phyloP scores from a whole-genome alignment of 2,329 filamentous ascomycete species.

The Ophiostoma sp. region DNA sequence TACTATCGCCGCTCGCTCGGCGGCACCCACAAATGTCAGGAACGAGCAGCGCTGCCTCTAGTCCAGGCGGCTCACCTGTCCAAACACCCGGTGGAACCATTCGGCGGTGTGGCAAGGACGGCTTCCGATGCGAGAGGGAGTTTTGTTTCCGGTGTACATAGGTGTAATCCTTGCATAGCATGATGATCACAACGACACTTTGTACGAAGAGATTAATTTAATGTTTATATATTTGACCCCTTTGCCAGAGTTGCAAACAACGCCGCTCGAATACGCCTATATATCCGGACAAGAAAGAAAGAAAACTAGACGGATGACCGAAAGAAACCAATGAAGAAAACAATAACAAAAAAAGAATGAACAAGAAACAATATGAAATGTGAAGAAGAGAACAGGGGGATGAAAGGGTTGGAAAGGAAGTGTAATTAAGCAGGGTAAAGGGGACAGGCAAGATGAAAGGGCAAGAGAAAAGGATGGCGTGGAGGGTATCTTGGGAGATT shows the following conservation, averaged over 20 bases:
- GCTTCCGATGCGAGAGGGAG: conserved; percentile 56
- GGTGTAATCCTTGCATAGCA: no score
- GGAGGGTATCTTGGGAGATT: conserved; percentile 8
- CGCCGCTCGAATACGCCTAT: conserved; percentile 17
- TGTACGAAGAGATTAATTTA: not conserved
- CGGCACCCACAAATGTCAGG: not conserved
- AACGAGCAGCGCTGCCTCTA: conserved; percentile 22
- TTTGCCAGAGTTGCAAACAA: not conserved
- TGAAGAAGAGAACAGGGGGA: not conserved
- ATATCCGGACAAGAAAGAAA: not conserved
- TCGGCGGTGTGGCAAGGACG: conserved; percentile 55
- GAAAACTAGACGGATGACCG: not conserved
- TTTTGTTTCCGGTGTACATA: conserved; percentile 59
- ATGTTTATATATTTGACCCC: not conserved
- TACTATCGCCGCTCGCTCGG: conserved; percentile 22
- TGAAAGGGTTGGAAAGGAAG: not conserved
- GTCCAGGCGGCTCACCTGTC: conserved; percentile 35
- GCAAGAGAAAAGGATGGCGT: not conserved
- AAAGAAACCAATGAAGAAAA: not conserved
- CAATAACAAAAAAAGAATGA: not conserved
- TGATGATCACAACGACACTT: not conserved
- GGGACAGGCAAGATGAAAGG: not conserved
- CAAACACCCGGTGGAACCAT: conserved; percentile 53
- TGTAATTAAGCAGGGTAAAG: not conserved
- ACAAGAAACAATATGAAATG: not conserved